These are phyloP conservation scores for Chalciporus sp. DNA, from an alignment of 1,284 basidiomycete genomes.

Conservation along the genomic window DNA sequence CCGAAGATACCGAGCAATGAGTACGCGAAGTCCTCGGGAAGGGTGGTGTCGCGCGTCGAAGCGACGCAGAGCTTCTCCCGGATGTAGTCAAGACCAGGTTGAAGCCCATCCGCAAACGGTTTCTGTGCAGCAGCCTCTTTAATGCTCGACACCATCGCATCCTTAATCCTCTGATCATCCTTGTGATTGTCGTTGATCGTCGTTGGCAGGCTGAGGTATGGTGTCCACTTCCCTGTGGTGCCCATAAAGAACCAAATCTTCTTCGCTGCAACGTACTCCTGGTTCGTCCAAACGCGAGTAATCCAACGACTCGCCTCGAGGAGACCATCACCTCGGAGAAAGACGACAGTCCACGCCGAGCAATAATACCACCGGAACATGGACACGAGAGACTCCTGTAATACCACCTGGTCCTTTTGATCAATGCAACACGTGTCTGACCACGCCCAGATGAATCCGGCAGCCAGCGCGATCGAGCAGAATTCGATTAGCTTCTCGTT, in stretches of 20 bases:
- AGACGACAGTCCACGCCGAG: no score
- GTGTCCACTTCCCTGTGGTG: background rate
- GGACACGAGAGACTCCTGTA: constrained; percentile 3
- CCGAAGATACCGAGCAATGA: no score
- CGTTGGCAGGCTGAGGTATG: background rate
- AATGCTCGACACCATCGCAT: no score
- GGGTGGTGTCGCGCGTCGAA: background rate
- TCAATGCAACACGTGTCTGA: constrained; percentile 12
- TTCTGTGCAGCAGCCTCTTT: no score
- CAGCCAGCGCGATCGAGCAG: background rate
- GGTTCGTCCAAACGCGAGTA: no score
- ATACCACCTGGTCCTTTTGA: constrained; percentile 4
- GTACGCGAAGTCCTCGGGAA: background rate
- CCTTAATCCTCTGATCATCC: background rate
- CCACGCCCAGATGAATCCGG: constrained; percentile 8
- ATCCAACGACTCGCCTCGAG: no score
- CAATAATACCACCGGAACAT: constrained; percentile 10
- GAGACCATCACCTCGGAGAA: no score
- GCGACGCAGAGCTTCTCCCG: no score
- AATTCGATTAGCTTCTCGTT: constrained; percentile 1
- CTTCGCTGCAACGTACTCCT: no score
- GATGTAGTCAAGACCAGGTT: no score
- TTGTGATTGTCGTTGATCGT: background rate
- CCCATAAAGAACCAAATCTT: no score
- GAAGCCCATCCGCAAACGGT: no score